phyloP scores from a whole-genome alignment of 176 grass and related monocot genomes.

The Chrysopogon serrulatus region DNA sequence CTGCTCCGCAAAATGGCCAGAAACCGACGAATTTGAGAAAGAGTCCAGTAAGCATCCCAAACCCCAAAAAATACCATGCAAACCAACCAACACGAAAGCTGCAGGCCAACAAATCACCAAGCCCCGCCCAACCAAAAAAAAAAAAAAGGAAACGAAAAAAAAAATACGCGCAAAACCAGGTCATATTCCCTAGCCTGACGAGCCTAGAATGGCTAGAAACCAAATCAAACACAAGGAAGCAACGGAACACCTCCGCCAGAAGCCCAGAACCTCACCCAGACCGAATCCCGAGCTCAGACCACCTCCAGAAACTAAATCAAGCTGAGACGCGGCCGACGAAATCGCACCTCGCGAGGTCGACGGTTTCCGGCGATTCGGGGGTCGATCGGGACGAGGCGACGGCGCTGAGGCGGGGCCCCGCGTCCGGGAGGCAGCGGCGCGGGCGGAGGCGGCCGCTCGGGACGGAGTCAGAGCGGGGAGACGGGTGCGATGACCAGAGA shows the following conservation, averaged over 20 bases:
- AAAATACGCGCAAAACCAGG: not conserved
- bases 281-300: not conserved
- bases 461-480: conserved; percentile 7
- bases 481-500: conserved; percentile 14
- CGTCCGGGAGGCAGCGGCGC: not conserved
- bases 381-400: conserved; percentile 22
- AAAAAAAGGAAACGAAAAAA: not conserved
- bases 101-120: not conserved
- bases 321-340: not conserved
- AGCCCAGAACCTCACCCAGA: not conserved
- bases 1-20: not conserved
- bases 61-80: not conserved
- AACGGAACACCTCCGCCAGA: no score
- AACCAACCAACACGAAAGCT: not conserved
- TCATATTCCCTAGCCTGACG: not conserved
- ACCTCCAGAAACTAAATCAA: not conserved
- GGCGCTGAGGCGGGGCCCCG: not conserved
- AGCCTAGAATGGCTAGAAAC: conserved; percentile 16
- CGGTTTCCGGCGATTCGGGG: not conserved
- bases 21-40: not conserved
- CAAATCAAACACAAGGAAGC: conserved; percentile 2
- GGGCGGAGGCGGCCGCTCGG: not conserved
- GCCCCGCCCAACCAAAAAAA: not conserved
- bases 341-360: conserved; percentile 11
- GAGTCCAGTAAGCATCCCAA: not conserved